A percentile compares a stretch with the other conserved stretches of the same genome.
These are phyloP conservation scores for Penicillium sp. DNA, from an alignment of 2,329 filamentous ascomycete genomes.

Conservation along the genomic window DNA sequence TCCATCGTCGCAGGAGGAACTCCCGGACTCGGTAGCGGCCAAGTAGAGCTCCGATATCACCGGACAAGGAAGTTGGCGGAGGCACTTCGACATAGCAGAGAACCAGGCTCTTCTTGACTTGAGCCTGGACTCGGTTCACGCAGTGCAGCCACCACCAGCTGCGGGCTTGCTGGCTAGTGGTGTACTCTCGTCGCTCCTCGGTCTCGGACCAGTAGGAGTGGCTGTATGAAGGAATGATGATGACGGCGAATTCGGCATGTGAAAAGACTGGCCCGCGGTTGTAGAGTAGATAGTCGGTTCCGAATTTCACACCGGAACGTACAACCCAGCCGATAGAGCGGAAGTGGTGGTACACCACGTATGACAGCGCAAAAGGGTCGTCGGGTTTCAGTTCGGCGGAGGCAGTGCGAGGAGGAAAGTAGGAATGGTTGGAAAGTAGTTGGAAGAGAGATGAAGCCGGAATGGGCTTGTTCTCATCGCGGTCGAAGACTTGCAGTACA, in stretches of 20 bases:
- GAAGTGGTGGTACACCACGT: slow-evolving; percentile 92
- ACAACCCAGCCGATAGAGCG: slow-evolving; percentile 93
- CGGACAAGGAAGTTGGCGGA: slow-evolving; percentile 48
- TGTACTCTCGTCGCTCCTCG: slow-evolving; percentile 46
- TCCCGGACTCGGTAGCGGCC: slow-evolving; percentile 71
- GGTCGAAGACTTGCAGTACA: slow-evolving; percentile 56
- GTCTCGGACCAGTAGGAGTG: slow-evolving; percentile 63
- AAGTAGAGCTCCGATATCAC: slow-evolving; percentile 60
- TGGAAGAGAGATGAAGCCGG: slow-evolving; percentile 56
- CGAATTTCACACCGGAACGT: slow-evolving; percentile 88
- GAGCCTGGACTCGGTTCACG: slow-evolving; percentile 79
- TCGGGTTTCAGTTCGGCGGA: slow-evolving; percentile 58
- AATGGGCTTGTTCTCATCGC: slow-evolving; percentile 39
- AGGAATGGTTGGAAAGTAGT: slow-evolving; percentile 64
- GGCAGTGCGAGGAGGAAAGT: slow-evolving; percentile 55
- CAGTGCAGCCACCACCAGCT: slow-evolving; percentile 64
- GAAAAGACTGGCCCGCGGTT: slow-evolving; percentile 87
- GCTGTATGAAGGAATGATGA: slow-evolving; percentile 76
- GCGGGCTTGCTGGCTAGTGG: slow-evolving; percentile 44
- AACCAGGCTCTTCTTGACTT: slow-evolving; percentile 85
- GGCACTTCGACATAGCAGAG: slow-evolving; percentile 90
- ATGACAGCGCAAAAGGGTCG: slow-evolving; percentile 78
- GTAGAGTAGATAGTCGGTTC: slow-evolving; percentile 91
- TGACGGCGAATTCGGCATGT: slow-evolving; percentile 86
- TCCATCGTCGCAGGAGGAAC: slow-evolving; percentile 76